phyloP scores from a whole-genome alignment of 2,329 filamentous ascomycete species.

The Aspergillus pseudoterreus region DNA sequence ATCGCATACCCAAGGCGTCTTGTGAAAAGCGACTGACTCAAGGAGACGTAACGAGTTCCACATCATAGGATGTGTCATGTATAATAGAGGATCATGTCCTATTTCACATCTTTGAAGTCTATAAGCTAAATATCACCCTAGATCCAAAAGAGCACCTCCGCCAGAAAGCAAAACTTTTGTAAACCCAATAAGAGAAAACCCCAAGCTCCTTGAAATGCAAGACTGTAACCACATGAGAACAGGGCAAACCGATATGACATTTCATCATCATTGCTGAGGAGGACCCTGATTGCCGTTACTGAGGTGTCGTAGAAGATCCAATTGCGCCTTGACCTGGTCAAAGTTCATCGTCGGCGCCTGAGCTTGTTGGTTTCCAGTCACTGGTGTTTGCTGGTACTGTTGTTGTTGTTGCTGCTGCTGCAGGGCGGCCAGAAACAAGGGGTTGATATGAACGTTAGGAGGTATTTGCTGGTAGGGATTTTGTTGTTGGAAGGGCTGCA shows the following conservation, averaged over 20 bases:
- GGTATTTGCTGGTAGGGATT: slow-evolving; percentile 40
- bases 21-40: neutral
- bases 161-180: neutral
- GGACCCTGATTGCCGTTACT: slow-evolving; percentile 32
- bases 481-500: slow-evolving; percentile 40
- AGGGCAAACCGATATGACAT: slow-evolving; percentile 7
- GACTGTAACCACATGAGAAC: slow-evolving; percentile 8
- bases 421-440: slow-evolving; percentile 51
- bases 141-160: neutral
- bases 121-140: neutral
- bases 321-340: slow-evolving; percentile 39
- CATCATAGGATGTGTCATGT: neutral
- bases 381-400: slow-evolving; percentile 18
- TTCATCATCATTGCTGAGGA: slow-evolving; percentile 21
- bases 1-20: neutral
- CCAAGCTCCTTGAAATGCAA: slow-evolving; percentile 22
- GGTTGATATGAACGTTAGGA: slow-evolving; percentile 53
- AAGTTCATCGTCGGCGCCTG: slow-evolving; percentile 33
- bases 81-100: slow-evolving; percentile 1
- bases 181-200: neutral
- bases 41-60: neutral
- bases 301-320: slow-evolving; percentile 38
- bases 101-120: neutral
- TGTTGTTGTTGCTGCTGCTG: slow-evolving; percentile 43
- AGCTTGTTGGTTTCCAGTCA: slow-evolving; percentile 20